phyloP scores from a whole-genome alignment of 371 early-diverging fungal genomes.

The Mortierella polycephala region DNA sequence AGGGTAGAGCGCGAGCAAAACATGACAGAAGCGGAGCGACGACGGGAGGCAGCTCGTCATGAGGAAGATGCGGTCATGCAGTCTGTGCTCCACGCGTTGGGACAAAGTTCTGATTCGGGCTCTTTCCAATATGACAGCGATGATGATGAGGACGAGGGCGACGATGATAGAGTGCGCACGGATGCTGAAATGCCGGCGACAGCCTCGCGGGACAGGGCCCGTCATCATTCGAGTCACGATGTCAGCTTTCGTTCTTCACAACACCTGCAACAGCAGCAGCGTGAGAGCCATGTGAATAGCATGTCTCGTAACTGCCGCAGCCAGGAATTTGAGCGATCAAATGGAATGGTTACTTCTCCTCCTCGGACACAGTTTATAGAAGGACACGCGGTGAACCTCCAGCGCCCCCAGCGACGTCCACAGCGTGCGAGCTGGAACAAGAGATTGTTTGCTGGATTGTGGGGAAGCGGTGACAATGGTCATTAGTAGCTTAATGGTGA shows the following conservation, averaged over 20 bases:
- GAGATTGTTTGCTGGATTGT: conserved; percentile 11
- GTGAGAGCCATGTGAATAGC: neutral
- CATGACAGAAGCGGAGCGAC: conserved; percentile 10
- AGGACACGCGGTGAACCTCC: conserved; percentile 1
- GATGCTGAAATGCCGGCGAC: neutral
- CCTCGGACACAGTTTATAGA: neutral
- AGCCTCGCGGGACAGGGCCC: neutral
- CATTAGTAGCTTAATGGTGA: conserved; percentile 9
- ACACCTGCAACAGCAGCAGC: no score
- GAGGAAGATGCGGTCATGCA: conserved; percentile 19
- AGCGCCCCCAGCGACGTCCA: conserved; percentile 2
- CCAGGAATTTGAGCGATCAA: conserved; percentile 3
- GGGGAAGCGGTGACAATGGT: neutral
- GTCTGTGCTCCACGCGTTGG: conserved; percentile 26
- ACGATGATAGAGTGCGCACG: neutral
- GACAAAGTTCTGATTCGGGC: conserved; percentile 26
- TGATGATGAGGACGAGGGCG: conserved; percentile 14
- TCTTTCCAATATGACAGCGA: conserved; percentile 4
- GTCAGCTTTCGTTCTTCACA: no score
- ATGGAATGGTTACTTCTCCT: no score
- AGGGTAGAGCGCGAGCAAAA: conserved; percentile 3
- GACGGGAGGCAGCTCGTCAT: neutral
- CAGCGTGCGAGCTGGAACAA: conserved; percentile 24
- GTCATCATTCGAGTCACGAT: neutral
- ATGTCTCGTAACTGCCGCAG: neutral